Conservation (phyloP, 2,329 filamentous ascomycete genomes). For the Macrophomina tecta region DNA sequence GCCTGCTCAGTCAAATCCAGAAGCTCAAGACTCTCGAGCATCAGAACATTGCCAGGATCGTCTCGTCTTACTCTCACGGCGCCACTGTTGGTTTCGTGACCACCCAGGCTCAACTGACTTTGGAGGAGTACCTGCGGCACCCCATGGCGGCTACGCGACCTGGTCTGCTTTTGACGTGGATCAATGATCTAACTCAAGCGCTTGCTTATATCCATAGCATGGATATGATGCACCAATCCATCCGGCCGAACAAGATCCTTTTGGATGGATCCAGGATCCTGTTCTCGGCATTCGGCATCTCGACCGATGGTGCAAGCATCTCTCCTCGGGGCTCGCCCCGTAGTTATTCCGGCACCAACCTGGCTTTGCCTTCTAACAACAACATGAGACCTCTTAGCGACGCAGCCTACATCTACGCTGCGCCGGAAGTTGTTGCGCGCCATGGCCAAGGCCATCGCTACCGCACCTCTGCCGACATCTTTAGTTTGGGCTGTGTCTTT, state of each 20-base stretch:
- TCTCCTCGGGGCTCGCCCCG: constrained; percentile 28
- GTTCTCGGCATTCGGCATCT: constrained; percentile 46
- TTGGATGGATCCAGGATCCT: constrained; percentile 43
- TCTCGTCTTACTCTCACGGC: constrained; percentile 47
- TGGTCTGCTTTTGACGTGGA: constrained; percentile 46
- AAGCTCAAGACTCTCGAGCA: constrained; percentile 47
- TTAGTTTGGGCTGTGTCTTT: constrained; percentile 49
- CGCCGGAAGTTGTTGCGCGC: constrained; percentile 45
- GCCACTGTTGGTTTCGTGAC: constrained; percentile 45
- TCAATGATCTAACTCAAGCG: constrained; percentile 47
- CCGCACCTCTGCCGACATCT: constrained; percentile 41
- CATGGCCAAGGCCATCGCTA: constrained; percentile 38
- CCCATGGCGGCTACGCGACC: constrained; percentile 42
- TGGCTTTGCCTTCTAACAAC: constrained; percentile 31
- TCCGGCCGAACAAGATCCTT: constrained; percentile 48
- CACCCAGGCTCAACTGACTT: constrained; percentile 41
- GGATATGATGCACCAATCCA: constrained; percentile 44
- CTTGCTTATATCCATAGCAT: constrained; percentile 45
- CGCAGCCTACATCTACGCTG: constrained; percentile 47
- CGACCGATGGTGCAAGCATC: constrained; percentile 7
- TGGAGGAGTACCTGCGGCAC: constrained; percentile 46
- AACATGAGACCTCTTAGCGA: constrained; percentile 37
- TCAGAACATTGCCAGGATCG: constrained; percentile 45
- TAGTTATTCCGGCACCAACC: constrained; percentile 39
- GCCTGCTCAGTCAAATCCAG: constrained; percentile 45